Conservation (phyloP, 176 grass and related monocot genomes). For the Chrysopogon serrulatus region DNA sequence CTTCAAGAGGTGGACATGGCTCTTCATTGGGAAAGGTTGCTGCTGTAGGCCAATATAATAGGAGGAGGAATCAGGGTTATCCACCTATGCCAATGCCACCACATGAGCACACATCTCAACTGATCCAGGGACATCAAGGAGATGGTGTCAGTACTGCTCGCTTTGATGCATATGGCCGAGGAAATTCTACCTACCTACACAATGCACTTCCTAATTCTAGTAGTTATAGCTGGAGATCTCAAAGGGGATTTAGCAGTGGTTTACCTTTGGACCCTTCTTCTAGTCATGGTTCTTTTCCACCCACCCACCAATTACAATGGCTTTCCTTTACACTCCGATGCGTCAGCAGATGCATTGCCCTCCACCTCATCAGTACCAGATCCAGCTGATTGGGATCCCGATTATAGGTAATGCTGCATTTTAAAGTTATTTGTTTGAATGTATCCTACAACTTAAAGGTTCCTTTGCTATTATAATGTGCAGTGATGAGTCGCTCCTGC, state of each 20-base stretch:
- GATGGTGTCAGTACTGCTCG: constrained; percentile 37
- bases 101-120: constrained; percentile 61
- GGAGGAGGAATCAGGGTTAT: constrained; percentile 59
- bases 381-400: constrained; percentile 93
- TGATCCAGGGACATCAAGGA: constrained; percentile 42
- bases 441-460: not conserved
- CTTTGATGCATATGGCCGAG: constrained; percentile 44
- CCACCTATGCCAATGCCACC: constrained; percentile 62
- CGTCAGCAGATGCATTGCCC: constrained; percentile 43
- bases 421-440: constrained; percentile 14
- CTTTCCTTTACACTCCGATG: constrained; percentile 27
- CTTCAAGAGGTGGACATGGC: constrained; percentile 60
- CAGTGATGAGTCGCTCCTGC: constrained; percentile 91
- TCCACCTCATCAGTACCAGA: constrained; percentile 64
- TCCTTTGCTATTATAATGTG: constrained; percentile 20
- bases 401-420: constrained; percentile 73
- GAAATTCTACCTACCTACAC: constrained; percentile 45
- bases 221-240: constrained; percentile 71
- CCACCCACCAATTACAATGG: constrained; percentile 35
- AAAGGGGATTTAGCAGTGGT: constrained; percentile 37
- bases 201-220: constrained; percentile 49
- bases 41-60: constrained; percentile 78
- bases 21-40: constrained; percentile 72
- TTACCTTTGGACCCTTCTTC: constrained; percentile 36
- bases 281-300: constrained; percentile 55